Percentiles rank a stretch among this genome's conserved stretches.
Evolutionary conservation across 139 green algal genomes (phyloP).

Genomic region (Nannochloris sp.): DNA sequence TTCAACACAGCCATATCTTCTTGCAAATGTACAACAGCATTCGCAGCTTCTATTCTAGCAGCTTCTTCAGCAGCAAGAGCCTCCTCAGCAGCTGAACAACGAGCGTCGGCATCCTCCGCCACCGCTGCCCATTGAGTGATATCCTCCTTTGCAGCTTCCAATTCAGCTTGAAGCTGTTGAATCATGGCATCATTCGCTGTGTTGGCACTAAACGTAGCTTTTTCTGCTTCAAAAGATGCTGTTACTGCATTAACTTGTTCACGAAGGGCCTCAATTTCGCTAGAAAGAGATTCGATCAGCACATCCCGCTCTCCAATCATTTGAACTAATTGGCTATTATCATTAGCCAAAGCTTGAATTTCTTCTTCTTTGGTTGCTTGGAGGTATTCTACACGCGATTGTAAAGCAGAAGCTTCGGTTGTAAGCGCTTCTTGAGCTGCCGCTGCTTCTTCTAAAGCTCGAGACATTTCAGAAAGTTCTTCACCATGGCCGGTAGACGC

Average conservation of each 20-base stretch:
- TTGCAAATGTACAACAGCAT: not conserved
- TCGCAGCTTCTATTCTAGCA: not conserved
- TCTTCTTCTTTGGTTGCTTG: not conserved
- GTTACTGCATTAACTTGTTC: no score
- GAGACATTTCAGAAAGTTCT: not conserved
- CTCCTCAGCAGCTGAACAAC: not conserved
- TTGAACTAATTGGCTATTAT: not conserved
- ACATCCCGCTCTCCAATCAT: not conserved
- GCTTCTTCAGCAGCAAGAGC: not conserved
- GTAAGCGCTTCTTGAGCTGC: not conserved
- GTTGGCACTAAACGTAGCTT: no score
- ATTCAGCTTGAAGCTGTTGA: not conserved
- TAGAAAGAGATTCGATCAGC: not conserved
- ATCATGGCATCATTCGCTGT: not conserved
- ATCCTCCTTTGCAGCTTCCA: not conserved
- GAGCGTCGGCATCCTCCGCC: not conserved
- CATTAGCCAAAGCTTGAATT: not conserved
- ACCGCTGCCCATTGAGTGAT: not conserved
- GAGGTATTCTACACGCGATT: not conserved
- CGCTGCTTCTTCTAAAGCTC: not conserved
- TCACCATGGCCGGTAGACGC: not conserved
- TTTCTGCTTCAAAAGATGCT: no score
- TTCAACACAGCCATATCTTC: not conserved
- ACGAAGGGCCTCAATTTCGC: not conserved
- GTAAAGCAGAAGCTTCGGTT: not conserved